A percentile compares a stretch with the other conserved stretches of the same genome.
These are phyloP conservation scores for Hypoxylon subgilvum DNA, from an alignment of 495 filamentous ascomycete species.

Conservation along the genomic window DNA sequence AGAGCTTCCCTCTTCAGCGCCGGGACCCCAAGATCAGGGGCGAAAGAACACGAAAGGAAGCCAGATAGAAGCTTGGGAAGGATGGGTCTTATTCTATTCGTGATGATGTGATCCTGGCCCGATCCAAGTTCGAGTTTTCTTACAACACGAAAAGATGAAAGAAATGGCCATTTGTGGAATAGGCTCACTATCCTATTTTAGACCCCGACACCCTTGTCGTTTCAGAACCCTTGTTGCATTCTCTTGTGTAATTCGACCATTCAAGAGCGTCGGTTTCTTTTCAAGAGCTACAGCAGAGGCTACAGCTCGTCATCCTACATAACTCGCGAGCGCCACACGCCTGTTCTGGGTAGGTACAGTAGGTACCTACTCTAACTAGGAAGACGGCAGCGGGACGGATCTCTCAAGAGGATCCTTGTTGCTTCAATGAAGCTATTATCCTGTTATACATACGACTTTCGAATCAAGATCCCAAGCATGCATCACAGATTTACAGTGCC, in stretches of 20 bases:
- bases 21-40: neutral
- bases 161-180: conserved; percentile 15
- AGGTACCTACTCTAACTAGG: neutral
- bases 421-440: neutral
- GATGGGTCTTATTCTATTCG: neutral
- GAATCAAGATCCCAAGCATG: too few relatives aligned
- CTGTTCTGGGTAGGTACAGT: neutral
- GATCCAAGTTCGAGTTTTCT: conserved; percentile 7
- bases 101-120: conserved; percentile 20
- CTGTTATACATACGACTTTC: too few relatives aligned
- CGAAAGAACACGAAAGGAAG: conserved; percentile 14
- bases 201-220: conserved; percentile 24
- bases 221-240: conserved; percentile 20
- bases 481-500: too few relatives aligned
- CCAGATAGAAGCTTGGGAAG: neutral
- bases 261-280: conserved; percentile 4
- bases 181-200: conserved; percentile 21
- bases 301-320: conserved; percentile 12
- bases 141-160: conserved; percentile 13
- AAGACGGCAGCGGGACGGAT: conserved; percentile 24
- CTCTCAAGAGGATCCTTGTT: conserved; percentile 20
- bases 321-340: conserved; percentile 23
- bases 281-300: conserved; percentile 12
- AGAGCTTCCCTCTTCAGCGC: neutral
- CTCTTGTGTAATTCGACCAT: conserved; percentile 5